Conservation (phyloP, 1,139 yeast genomes). For the Scheffersomyces stambukii region DNA sequence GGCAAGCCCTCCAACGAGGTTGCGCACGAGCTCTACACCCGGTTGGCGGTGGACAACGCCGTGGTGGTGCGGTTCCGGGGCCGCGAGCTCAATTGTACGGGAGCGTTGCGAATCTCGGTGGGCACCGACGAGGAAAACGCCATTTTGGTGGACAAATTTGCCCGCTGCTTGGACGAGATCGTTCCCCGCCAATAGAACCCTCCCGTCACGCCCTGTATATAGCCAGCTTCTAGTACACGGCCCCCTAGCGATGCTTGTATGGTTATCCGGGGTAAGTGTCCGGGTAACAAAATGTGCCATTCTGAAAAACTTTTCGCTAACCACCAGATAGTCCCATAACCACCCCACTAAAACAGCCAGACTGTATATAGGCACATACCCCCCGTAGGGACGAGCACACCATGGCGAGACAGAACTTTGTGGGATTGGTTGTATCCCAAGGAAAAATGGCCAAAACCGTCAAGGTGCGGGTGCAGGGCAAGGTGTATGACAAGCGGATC, state of each 20-base stretch:
- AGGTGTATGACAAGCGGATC: constrained; percentile 61
- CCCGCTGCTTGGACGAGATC: constrained; percentile 10
- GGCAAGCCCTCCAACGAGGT: constrained; percentile 66
- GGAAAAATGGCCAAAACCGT: constrained; percentile 96
- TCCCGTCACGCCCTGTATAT: background rate
- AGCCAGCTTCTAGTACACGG: background rate
- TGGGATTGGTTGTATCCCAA: constrained; percentile 91
- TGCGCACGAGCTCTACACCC: constrained; percentile 64
- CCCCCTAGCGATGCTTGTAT: no score
- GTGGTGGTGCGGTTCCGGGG: constrained; percentile 93
- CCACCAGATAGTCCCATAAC: constrained; percentile 1
- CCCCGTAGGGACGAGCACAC: no score
- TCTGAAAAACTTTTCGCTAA: constrained; percentile 2
- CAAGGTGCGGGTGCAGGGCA: constrained; percentile 81
- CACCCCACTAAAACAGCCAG: background rate
- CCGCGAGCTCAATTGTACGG: constrained; percentile 79
- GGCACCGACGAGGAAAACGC: constrained; percentile 79
- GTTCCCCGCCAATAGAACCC: no score
- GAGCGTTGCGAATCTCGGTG: constrained; percentile 80
- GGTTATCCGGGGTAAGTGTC: constrained; percentile 1
- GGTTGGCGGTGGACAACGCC: constrained; percentile 64
- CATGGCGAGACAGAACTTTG: constrained; percentile 87
- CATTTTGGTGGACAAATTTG: constrained; percentile 48
- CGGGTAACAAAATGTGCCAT: constrained; percentile 1
- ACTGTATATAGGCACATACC: no score